phyloP scores from a whole-genome alignment of 768 basidiomycete species.

The Lactifluus piperatus region DNA sequence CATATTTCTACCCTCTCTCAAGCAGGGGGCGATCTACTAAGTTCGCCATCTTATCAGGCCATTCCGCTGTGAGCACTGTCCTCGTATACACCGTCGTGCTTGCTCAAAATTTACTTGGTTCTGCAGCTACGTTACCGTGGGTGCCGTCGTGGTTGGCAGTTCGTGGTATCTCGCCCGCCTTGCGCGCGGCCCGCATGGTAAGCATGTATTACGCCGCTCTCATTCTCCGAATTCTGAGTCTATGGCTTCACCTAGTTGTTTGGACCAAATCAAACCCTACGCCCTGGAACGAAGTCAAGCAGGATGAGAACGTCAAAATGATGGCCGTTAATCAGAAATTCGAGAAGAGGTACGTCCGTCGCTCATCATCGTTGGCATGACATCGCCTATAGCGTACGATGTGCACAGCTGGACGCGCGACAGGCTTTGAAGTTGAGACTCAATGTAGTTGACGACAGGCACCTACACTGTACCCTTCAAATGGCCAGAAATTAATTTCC shows the following conservation, averaged over 20 bases:
- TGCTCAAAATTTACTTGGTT: not conserved
- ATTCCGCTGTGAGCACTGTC: constrained; percentile 18
- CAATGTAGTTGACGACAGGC: not conserved
- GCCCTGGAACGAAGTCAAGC: constrained; percentile 81
- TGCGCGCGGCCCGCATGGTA: constrained; percentile 36
- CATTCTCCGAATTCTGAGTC: constrained; percentile 7
- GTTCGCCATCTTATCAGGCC: constrained; percentile 7
- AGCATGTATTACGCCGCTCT: not conserved
- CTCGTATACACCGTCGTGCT: not conserved
- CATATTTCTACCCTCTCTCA: not conserved
- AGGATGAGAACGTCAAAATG: constrained; percentile 66
- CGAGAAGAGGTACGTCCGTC: constrained; percentile 49
- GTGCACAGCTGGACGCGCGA: constrained; percentile 61
- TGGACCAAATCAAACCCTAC: constrained; percentile 71
- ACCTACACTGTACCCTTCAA: constrained; percentile 9
- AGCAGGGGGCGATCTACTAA: not conserved
- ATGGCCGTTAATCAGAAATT: constrained; percentile 64
- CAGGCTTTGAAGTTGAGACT: constrained; percentile 41
- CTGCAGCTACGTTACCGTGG: constrained; percentile 41
- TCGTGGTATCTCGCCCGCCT: constrained; percentile 37
- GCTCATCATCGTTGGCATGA: constrained; percentile 2
- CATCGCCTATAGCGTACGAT: constrained; percentile 1
- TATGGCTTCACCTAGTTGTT: constrained; percentile 32
- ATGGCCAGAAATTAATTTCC: constrained; percentile 3
- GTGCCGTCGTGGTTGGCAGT: constrained; percentile 35